phyloP scores from a whole-genome alignment of 495 filamentous ascomycete genomes.

The Echria macrotheca region DNA sequence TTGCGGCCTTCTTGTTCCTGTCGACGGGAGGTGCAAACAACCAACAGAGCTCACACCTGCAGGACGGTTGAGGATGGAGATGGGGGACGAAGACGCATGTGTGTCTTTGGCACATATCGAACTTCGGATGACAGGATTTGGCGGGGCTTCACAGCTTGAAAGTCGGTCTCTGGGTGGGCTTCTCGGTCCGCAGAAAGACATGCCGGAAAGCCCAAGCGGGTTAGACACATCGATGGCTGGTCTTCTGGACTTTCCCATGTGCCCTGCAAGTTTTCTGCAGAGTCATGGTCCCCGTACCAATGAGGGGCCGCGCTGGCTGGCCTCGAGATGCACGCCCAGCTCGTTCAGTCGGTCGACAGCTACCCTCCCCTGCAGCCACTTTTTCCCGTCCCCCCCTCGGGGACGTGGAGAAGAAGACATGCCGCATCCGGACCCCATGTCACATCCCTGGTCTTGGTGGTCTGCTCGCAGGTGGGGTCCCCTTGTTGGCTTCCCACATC shows the following conservation, averaged over 20 bases:
- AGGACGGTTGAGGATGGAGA: too few relatives aligned
- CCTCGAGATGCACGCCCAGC: conserved; percentile 30
- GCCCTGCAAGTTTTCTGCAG: conserved; percentile 26
- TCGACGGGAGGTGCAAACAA: too few relatives aligned
- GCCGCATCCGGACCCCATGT: conserved; percentile 20
- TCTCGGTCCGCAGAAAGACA: conserved; percentile 6
- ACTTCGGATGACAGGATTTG: too few relatives aligned
- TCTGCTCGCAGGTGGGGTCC: conserved; percentile 23
- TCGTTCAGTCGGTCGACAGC: conserved; percentile 32
- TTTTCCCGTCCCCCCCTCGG: conserved; percentile 21
- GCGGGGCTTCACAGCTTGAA: too few relatives aligned
- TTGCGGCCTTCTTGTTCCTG: not conserved
- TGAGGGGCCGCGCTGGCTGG: conserved; percentile 19
- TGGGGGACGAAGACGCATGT: not conserved
- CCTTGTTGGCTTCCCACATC: conserved; percentile 28
- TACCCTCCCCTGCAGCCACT: conserved; percentile 27
- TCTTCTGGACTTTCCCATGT: conserved; percentile 18
- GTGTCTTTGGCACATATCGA: not conserved
- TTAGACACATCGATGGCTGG: conserved; percentile 15
- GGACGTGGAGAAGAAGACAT: conserved; percentile 20
- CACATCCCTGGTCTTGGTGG: conserved; percentile 11
- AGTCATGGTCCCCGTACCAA: conserved; percentile 25
- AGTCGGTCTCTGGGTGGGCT: too few relatives aligned
- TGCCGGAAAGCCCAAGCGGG: conserved; percentile 17
- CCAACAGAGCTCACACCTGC: too few relatives aligned